Percentiles rank a stretch among this genome's conserved stretches.
Evolutionary conservation across 805 yeast genomes (phyloP).

Genomic region (Candida orba): DNA sequence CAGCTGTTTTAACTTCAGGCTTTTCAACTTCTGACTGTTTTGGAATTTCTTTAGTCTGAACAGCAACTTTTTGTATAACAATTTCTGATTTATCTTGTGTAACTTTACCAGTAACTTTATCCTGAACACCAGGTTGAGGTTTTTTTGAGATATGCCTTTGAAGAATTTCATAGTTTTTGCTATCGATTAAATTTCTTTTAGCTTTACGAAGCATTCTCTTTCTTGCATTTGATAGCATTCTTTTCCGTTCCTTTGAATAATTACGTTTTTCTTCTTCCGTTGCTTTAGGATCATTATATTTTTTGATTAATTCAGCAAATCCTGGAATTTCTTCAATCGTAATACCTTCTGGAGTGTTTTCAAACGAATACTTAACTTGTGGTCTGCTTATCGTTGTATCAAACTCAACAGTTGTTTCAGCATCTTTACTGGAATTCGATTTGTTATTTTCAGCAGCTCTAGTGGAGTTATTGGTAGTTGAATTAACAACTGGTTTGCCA

Average conservation of each 20-base stretch:
- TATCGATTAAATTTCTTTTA: not conserved
- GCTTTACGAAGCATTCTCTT: constrained; percentile 1
- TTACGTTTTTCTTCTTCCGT: not conserved
- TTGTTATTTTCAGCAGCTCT: not conserved
- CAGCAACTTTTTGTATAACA: too few relatives aligned
- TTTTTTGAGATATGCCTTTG: too few relatives aligned
- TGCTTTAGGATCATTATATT: not conserved
- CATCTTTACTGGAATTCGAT: not conserved
- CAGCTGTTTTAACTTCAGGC: too few relatives aligned
- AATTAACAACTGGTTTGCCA: too few relatives aligned
- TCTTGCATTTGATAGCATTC: constrained; percentile 1
- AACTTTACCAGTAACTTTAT: too few relatives aligned
- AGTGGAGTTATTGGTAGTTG: not conserved
- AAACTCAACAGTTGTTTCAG: not conserved
- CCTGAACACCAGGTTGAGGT: too few relatives aligned
- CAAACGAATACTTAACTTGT: not conserved
- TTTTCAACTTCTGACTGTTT: too few relatives aligned
- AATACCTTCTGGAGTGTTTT: constrained; percentile 1
- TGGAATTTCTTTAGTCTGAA: too few relatives aligned
- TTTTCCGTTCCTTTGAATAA: not conserved
- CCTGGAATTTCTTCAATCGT: constrained; percentile 1
- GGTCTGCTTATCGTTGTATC: not conserved
- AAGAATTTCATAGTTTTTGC: too few relatives aligned
- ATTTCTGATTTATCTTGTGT: too few relatives aligned
- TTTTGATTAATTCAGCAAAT: not conserved